A percentile compares a stretch with the other conserved stretches of the same genome.
Evolutionary conservation across 1,284 basidiomycete genomes (phyloP).

Genomic region (Ustanciosporium gigantosporum): DNA sequence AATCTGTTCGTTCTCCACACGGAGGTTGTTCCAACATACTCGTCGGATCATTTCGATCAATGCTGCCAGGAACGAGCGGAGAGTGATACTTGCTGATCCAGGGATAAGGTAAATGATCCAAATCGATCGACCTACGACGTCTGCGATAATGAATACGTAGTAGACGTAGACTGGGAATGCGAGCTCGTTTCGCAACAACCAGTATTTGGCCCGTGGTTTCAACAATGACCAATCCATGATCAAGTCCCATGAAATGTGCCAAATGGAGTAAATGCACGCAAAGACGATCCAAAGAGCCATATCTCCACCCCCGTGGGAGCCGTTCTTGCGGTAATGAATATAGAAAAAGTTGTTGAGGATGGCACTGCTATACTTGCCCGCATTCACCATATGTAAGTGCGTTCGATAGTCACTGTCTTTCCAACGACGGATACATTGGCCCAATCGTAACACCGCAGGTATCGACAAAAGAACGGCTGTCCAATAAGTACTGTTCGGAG

Average conservation of each 20-base stretch:
- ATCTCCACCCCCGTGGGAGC: slow-evolving; percentile 13
- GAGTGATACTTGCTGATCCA: slow-evolving; percentile 65
- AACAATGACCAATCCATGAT: slow-evolving; percentile 69
- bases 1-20: slow-evolving; percentile 83
- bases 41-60: slow-evolving; percentile 78
- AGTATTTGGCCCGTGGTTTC: slow-evolving; percentile 67
- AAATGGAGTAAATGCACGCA: slow-evolving; percentile 70
- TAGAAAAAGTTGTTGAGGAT: slow-evolving; percentile 57
- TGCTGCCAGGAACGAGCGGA: slow-evolving; percentile 73
- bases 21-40: slow-evolving; percentile 85
- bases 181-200: slow-evolving; percentile 75
- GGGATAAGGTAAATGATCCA: slow-evolving; percentile 80
- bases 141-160: slow-evolving; percentile 66
- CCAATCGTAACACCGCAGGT: slow-evolving; percentile 74
- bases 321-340: slow-evolving; percentile 54
- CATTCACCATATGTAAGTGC: slow-evolving; percentile 82
- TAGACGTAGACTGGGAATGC: slow-evolving; percentile 61
- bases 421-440: slow-evolving; percentile 86
- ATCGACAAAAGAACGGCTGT: slow-evolving; percentile 67
- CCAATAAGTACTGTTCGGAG: slow-evolving; percentile 52
- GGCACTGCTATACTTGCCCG: slow-evolving; percentile 61
- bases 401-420: slow-evolving; percentile 69
- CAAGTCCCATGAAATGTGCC: slow-evolving; percentile 77
- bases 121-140: slow-evolving; percentile 75
- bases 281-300: slow-evolving; percentile 64